These are phyloP conservation scores for Phylloporus sp. DNA, from an alignment of 768 basidiomycete species.

Conservation along the genomic window DNA sequence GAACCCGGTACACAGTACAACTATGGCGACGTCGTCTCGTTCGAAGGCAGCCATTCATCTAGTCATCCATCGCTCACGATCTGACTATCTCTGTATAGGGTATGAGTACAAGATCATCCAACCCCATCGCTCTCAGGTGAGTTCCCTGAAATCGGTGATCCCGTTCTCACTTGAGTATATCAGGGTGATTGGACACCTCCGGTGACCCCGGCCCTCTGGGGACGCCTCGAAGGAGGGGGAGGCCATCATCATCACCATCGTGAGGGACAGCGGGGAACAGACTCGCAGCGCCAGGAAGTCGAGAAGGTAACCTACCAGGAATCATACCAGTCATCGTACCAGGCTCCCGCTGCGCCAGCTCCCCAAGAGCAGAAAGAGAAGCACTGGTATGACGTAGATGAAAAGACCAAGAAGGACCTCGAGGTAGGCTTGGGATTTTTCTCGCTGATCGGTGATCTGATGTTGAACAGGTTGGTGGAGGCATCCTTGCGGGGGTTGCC, in stretches of 20 bases:
- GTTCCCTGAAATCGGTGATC: not conserved
- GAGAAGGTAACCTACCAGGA: slow-evolving; percentile 11
- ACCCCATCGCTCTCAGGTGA: slow-evolving; percentile 64
- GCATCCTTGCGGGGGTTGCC: slow-evolving; percentile 52
- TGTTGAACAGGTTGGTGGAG: slow-evolving; percentile 55
- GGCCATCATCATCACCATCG: slow-evolving; percentile 16
- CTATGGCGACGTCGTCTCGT: slow-evolving; percentile 51
- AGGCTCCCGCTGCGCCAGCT: slow-evolving; percentile 17
- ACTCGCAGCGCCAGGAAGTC: slow-evolving; percentile 26
- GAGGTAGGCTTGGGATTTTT: slow-evolving; percentile 36
- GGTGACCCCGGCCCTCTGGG: slow-evolving; percentile 66
- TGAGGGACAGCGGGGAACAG: slow-evolving; percentile 18
- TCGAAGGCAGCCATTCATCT: slow-evolving; percentile 41
- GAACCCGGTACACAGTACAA: slow-evolving; percentile 61
- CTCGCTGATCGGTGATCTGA: slow-evolving; percentile 2
- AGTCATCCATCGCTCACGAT: not conserved
- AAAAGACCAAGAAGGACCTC: slow-evolving; percentile 54
- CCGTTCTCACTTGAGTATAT: not conserved
- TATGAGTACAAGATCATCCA: slow-evolving; percentile 67
- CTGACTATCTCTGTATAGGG: slow-evolving; percentile 30
- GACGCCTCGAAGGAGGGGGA: slow-evolving; percentile 38
- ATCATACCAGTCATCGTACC: slow-evolving; percentile 12
- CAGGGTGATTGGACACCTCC: slow-evolving; percentile 69
- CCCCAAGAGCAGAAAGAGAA: slow-evolving; percentile 47
- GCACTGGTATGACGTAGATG: slow-evolving; percentile 54